Base-by-base conservation (phyloP, 192 early-diverging fungal genomes). In the Rhizophagus sp. region DNA sequence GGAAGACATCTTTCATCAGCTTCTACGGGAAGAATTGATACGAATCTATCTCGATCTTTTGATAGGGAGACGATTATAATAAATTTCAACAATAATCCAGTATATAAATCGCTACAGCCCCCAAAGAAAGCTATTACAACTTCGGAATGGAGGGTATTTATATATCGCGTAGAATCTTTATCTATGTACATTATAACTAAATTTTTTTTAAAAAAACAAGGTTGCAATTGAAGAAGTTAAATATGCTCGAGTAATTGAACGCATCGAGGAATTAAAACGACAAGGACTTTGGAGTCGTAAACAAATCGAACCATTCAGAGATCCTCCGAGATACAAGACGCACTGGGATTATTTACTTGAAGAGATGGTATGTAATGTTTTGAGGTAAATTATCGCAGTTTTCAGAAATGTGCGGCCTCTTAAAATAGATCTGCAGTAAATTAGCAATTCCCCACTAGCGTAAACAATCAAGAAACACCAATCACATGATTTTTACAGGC, bases 331-430 rank as follows among this genome's bases (percentile, higher is more conserved):
- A 39, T 83, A 78, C 22, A 89, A 90, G 49, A 90, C 91, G 0
- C 91, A 94, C 39, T 93, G 93, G 93, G 95, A 96, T 84, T 87
- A 83, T 50, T 81, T 96, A 41, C 75, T 96, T 52, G 92, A 93
- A 64, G 94, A 96, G 78, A 92, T 95, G 93, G 91, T 93, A 84
- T 4, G 50, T 63, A 39, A n/a, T 65, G 17, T 57, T 33, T 41
- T 10, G 49, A 34, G 17, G 15, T 50, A 47, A 30, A 13, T n/a
- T 74, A 24, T 67, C 15, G 27, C 11, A n/a, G 63, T 64, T 75
- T 36, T n/a, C 77, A 12, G 44, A 47, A 47, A 47, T 47, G 44
- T 12, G 11, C 44, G 44, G 11, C 11, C 11, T 12, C 11, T 12
- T 2, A 47, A 44, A 12, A 47, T 12, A 47, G 11, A 47, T 47